Evolutionary conservation across 805 yeast species (phyloP), one percentile per base, ranked within the genome.

Genomic region (Yarrowia osloensis): DNA sequence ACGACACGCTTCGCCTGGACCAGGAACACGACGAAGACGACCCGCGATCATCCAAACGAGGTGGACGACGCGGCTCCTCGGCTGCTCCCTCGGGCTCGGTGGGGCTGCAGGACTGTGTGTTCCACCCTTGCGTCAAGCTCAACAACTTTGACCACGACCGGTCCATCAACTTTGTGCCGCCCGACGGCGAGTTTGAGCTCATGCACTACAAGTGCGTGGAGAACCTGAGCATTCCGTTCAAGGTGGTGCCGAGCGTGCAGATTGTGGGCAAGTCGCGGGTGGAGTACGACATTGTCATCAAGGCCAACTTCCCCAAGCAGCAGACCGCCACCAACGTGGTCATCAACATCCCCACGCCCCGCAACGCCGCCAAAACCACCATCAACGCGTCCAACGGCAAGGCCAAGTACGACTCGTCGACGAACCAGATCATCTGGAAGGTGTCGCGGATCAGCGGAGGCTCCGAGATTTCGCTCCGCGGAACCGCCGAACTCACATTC

Each of bases 41-140:
- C n/a, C 57, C 65, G 13, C 72, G 70, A 49, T 76, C 74, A 28
- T 68, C 70, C 11, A 66, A 71, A 15, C 68, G 71, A 9, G 69
- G 74, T n/a, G 74, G 67, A 70, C 71, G 50, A 47, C 21, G 54
- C 47, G 49, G 67, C 73, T 54, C 75, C 73, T 52, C 75, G 74
- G 19, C 80, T 78, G 28, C 75, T 57, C 81, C 82, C 0, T 47
- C 67, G 22, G 59, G 67, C 6, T 77, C 82, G 39, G 89, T 87
- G 5, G 73, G 81, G 0, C 77, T 92, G 12, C 90, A 88, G 71
- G 96, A 91, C 75, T 87, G 90, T 71, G 90, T 88, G 70, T 89
- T 91, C 77, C 97, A 91, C 76, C 94, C 90, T 72, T 90, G 97
- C 76, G 97, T 91, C 28, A 86, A 88, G 69, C 79, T 91, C 67